Conservation (phyloP, 164 flowering plant species). For the Brasenia schreberi region DNA sequence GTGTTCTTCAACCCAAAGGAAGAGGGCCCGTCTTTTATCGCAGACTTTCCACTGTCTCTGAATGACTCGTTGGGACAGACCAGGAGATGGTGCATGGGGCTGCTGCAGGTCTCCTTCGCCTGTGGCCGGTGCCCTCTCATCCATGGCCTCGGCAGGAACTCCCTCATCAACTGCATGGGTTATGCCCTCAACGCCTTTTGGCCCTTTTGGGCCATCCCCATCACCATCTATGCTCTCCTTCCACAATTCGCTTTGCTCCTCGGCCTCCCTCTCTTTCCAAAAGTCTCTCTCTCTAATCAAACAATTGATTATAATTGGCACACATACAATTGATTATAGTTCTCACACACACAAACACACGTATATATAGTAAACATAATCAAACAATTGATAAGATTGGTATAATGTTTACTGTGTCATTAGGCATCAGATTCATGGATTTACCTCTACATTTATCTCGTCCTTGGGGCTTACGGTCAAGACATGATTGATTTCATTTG, state of each 20-base stretch:
- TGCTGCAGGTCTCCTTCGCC: conserved; percentile 39
- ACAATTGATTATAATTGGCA: too few species aligned
- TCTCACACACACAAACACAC: too few species aligned
- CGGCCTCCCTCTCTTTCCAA: conserved; percentile 35
- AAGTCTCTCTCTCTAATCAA: conserved; percentile 22
- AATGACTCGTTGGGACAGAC: conserved; percentile 37
- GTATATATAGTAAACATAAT: too few species aligned
- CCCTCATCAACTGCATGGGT: conserved; percentile 28
- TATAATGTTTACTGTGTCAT: neutral
- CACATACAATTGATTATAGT: too few species aligned
- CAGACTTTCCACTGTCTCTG: conserved; percentile 41
- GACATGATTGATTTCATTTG: conserved; percentile 33
- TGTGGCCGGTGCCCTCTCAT: conserved; percentile 32
- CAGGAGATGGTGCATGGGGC: conserved; percentile 60
- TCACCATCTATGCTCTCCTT: conserved; percentile 37
- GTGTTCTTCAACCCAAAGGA: conserved; percentile 46
- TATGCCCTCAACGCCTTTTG: conserved; percentile 29
- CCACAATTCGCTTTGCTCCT: conserved; percentile 53
- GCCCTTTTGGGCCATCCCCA: conserved; percentile 40
- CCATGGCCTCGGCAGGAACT: conserved; percentile 25
- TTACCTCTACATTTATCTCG: conserved; percentile 36
- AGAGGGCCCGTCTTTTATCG: conserved; percentile 49
- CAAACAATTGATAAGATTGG: too few species aligned
- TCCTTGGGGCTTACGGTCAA: conserved; percentile 45
- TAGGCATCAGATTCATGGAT: conserved; percentile 50